Base-by-base conservation (phyloP, 257 asterid species). In the Solanum sejunctum region DNA sequence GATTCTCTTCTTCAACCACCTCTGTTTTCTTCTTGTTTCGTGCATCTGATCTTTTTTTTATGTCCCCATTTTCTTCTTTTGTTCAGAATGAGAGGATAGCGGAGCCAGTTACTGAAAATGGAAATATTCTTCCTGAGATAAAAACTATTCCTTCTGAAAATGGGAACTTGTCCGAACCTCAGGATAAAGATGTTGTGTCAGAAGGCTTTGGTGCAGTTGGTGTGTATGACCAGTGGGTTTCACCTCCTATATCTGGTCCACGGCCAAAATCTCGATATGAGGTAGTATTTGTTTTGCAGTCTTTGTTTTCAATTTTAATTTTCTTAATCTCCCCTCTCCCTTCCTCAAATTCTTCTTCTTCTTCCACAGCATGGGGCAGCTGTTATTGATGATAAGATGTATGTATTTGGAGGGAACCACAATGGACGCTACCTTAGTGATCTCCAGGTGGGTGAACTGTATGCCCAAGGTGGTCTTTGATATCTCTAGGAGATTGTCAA, bases 391-490 rank as follows among this genome's bases (percentile, higher is more conserved):
- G 98, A 94, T 85, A 94, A 93, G 88, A 96, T 96, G 98, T 96
- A 96, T 89, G 83, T 92, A 88, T 96, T 92, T 90, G 99, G 99
- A 43, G 99, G 99, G 88, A 96, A 94, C 89, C 93, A 94, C 91
- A 96, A 94, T 85, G 99, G 99, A 67, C 99, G 98, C 79, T 96
- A 96, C 89, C 89, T 96, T 58, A 93, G 92, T 89, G 99, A 96
- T 92, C 98, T 94, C 88, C 99, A 94, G 99, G 99, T 96, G 84
- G 89, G 89, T 82, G 60, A 86, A 83, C 43, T 89, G 52, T 70
- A 49, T 63, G 82, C 70, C 57, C 86, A 56, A 83, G 58, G 56
- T 52, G 69, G 80, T 84, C 52, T 58, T 86, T 16, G 45, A 60
- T 78, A 73, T 83, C 82, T 83, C 51, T 85, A 83, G 83, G 85